Evolutionary conservation across 495 filamentous ascomycete genomes (phyloP), one percentile per base, ranked within the genome.

Genomic region (Neurospora sp.): DNA sequence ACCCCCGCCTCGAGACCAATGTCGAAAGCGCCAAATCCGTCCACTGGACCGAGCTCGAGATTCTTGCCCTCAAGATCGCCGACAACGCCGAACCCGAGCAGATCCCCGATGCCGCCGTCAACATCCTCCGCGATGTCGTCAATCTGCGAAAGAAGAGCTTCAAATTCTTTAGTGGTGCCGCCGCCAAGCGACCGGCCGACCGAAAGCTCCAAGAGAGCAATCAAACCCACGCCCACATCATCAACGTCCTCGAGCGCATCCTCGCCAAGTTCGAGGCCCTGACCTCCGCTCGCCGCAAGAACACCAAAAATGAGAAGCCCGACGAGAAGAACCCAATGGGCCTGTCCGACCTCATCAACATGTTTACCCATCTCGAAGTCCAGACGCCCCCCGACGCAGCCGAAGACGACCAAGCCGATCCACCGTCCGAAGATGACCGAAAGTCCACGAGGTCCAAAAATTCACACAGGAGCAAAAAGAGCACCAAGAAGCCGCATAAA

Each of bases 101-200:
- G 28, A 75, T 81, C 10, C 79, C 78, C 70, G 72, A 73, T 39
- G 71, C 70, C 8, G 75, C 76, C 31, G 69, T 78, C 69, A 77
- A 71, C 15, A 78, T 79, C 48, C 71, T 78, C 7, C 78, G 77
- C 39, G 77, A 78, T 66, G 79, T 81, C 31, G 74, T 81, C 21
- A n/a, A 38, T 34, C 72, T 79, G 24, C 75, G 79, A 7, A 81
- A 79, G 54, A 75, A 74, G 71, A 78, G 77, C 69, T 73, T 73
- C 73, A 71, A 62, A 6, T 78, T 81, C 70, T 79, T 77, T 31
- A 70, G 70, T 59, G 31, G 59, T 45, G 54, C 54, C 31, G 73
- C 74, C 2, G 71, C 75, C n/a, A 62, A 71, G 36, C 43, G 74
- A 31, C 70, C 76, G 17, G 71, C 74, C 8, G 71, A 74, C 48